phyloP scores from a whole-genome alignment of 495 filamentous ascomycete genomes.

The Beverwykella pulmonaria region DNA sequence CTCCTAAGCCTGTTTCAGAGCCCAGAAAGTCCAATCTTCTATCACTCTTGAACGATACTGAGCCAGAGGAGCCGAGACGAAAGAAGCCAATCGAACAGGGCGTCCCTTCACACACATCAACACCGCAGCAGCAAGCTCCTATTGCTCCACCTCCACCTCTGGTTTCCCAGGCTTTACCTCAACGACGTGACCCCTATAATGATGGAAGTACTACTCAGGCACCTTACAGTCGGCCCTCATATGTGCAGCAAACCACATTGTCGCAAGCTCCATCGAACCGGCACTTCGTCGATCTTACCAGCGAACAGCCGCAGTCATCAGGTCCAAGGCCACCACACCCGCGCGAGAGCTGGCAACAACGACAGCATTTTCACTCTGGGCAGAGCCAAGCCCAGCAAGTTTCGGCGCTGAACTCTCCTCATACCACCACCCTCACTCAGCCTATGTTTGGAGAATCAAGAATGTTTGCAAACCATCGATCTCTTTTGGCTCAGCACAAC shows the following conservation, averaged over 20 bases:
- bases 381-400: conserved; percentile 22
- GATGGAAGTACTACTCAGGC: conserved; percentile 13
- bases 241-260: conserved; percentile 16
- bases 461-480: conserved; percentile 21
- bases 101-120: conserved; percentile 32
- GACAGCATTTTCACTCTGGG: conserved; percentile 21
- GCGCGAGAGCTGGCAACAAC: conserved; percentile 19
- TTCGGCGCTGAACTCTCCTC: conserved; percentile 19
- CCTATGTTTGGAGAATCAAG: conserved; percentile 15
- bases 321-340: neutral
- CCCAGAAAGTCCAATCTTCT: conserved; percentile 36
- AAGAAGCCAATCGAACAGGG: conserved; percentile 35
- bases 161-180: conserved; percentile 10
- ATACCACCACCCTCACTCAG: conserved; percentile 11
- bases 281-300: conserved; percentile 28
- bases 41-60: conserved; percentile 34
- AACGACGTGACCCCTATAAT: conserved; percentile 24
- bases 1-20: conserved; percentile 32
- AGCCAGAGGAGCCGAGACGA: conserved; percentile 36
- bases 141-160: conserved; percentile 30
- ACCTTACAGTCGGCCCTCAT: conserved; percentile 15
- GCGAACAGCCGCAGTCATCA: conserved; percentile 16
- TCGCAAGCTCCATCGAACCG: conserved; percentile 8
- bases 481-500: conserved; percentile 30
- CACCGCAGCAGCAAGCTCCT: conserved; percentile 33